Percentiles rank a stretch among this genome's conserved stretches.
Conservation (phyloP, 192 early-diverging fungal genomes). For the Coemansia sp. region DNA sequence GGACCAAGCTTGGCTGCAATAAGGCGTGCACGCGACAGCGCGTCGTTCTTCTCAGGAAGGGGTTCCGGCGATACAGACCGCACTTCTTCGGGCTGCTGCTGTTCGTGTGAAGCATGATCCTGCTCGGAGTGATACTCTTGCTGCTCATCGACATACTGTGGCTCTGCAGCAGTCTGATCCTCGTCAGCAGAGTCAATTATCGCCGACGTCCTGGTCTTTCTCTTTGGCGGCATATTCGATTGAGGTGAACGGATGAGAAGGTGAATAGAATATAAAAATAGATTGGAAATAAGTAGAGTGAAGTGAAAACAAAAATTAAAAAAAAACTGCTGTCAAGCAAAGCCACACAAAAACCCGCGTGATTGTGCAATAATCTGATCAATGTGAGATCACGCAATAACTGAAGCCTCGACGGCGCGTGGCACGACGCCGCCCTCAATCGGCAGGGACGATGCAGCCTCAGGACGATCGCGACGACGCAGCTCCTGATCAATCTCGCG, state of each 20-base stretch:
- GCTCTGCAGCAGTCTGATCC: too few species aligned
- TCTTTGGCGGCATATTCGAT: neutral
- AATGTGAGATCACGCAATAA: neutral
- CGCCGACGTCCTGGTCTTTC: neutral
- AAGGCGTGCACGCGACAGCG: slow-evolving; percentile 71
- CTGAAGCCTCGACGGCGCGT: slow-evolving; percentile 45
- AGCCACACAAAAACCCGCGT: too few species aligned
- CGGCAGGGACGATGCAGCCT: slow-evolving; percentile 69
- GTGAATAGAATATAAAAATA: too few species aligned
- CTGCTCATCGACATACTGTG: too few species aligned
- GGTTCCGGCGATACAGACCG: slow-evolving; percentile 3
- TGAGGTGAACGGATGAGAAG: too few species aligned
- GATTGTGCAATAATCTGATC: neutral
- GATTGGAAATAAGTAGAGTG: too few species aligned
- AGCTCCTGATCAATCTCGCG: slow-evolving; percentile 87
- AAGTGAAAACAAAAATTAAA: too few species aligned
- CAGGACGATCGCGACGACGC: slow-evolving; percentile 44
- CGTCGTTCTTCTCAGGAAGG: slow-evolving; percentile 60
- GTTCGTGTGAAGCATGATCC: neutral
- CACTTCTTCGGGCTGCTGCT: slow-evolving; percentile 1
- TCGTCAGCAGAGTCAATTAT: too few species aligned
- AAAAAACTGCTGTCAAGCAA: too few species aligned
- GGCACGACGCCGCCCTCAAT: slow-evolving; percentile 83
- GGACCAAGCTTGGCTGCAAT: slow-evolving; percentile 69
- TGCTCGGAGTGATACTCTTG: too few species aligned